A percentile compares a stretch with the other conserved stretches of the same genome.
These are phyloP conservation scores for Malus orientalis DNA, from an alignment of 306 rosid species.

Conservation along the genomic window DNA sequence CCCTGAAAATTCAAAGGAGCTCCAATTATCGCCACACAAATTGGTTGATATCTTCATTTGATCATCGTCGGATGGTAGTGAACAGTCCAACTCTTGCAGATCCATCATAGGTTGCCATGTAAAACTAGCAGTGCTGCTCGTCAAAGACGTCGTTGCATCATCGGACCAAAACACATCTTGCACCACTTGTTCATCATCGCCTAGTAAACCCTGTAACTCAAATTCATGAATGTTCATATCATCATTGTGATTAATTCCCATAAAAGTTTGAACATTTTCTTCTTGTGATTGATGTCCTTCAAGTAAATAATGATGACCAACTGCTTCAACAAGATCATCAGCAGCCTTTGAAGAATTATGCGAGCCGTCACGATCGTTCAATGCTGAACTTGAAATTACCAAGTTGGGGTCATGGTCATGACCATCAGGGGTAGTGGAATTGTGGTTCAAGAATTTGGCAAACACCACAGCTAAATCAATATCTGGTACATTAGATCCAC, in stretches of 20 bases:
- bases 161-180: slow-evolving; percentile 16
- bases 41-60: slow-evolving; percentile 23
- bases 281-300: background rate
- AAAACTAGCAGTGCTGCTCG: background rate
- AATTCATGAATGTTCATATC: slow-evolving; percentile 24
- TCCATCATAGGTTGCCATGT: slow-evolving; percentile 34
- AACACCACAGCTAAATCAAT: slow-evolving; percentile 77
- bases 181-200: slow-evolving; percentile 4
- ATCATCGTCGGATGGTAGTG: slow-evolving; percentile 21
- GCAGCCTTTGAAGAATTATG: background rate
- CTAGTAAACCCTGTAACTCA: slow-evolving; percentile 32
- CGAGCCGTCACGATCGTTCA: background rate
- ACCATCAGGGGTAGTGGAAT: background rate
- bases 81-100: slow-evolving; percentile 31
- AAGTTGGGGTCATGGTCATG: background rate
- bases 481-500: slow-evolving; percentile 22
- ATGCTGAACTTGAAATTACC: background rate
- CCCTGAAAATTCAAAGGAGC: slow-evolving; percentile 49
- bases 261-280: background rate
- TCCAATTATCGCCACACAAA: slow-evolving; percentile 36
- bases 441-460: slow-evolving; percentile 55
- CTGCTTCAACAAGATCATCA: slow-evolving; percentile 3
- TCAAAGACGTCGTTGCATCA: background rate
- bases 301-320: background rate
- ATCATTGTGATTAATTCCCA: background rate